Percentiles rank a stretch among this genome's conserved stretches.
These are phyloP conservation scores for Castanospermum australe DNA, from an alignment of 306 rosid genomes.

Conservation along the genomic window DNA sequence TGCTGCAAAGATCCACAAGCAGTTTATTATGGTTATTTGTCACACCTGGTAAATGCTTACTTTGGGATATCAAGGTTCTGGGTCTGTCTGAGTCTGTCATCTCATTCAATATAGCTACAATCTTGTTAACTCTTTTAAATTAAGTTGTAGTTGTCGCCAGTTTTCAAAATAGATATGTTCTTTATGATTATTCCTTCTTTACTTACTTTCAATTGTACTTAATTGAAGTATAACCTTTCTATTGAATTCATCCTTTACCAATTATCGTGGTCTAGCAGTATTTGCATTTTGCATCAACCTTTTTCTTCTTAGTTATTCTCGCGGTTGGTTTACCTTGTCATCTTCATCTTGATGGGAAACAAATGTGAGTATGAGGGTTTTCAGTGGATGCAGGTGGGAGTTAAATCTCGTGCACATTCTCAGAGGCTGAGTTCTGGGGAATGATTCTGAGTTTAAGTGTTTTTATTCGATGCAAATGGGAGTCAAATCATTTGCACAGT, in stretches of 20 bases:
- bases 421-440: constrained; percentile 21
- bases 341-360: constrained; percentile 19
- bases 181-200: background rate
- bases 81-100: background rate
- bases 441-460: constrained; percentile 26
- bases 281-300: constrained; percentile 1
- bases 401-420: constrained; percentile 31
- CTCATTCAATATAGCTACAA: background rate
- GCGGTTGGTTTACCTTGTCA: constrained; percentile 19
- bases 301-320: background rate
- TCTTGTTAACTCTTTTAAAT: background rate
- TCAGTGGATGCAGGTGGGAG: constrained; percentile 84
- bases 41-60: constrained; percentile 1
- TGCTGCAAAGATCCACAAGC: background rate
- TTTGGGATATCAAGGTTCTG: background rate
- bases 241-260: constrained; percentile 2
- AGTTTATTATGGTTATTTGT: background rate
- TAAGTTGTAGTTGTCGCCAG: background rate
- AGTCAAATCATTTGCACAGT: constrained; percentile 36
- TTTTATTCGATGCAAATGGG: constrained; percentile 46
- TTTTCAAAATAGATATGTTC: constrained; percentile 20
- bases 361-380: constrained; percentile 42
- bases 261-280: background rate
- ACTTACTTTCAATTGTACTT: background rate
- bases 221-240: background rate